Percentiles rank a stretch among this genome's conserved stretches.
phyloP scores from a whole-genome alignment of 1,139 yeast genomes.

The Yamadazyma triangularis region DNA sequence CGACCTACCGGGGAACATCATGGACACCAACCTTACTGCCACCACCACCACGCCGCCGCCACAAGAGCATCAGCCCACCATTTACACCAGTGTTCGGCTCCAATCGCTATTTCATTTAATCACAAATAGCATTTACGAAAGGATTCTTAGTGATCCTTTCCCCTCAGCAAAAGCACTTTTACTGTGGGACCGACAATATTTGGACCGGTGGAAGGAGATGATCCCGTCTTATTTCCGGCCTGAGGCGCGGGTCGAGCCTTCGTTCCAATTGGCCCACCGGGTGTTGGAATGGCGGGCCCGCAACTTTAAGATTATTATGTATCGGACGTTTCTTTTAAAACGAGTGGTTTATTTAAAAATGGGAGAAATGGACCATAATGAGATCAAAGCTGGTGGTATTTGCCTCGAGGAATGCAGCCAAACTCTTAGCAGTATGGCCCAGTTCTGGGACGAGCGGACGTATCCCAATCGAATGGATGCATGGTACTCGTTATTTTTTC shows the following conservation, averaged over 20 bases:
- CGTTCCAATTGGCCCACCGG: slow-evolving; percentile 13
- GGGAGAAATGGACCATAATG: slow-evolving; percentile 23
- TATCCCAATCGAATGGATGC: slow-evolving; percentile 34
- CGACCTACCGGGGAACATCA: slow-evolving; percentile 44
- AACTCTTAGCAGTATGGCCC: slow-evolving; percentile 43
- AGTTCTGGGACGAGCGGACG: slow-evolving; percentile 27
- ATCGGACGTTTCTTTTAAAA: slow-evolving; percentile 53
- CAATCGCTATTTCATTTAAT: slow-evolving; percentile 49
- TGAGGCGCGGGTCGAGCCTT: slow-evolving; percentile 19
- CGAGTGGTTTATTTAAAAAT: slow-evolving; percentile 36
- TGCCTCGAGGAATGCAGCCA: slow-evolving; percentile 51
- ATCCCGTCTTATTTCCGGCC: slow-evolving; percentile 48
- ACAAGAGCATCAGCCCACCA: slow-evolving; percentile 39
- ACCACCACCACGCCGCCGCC: slow-evolving; percentile 7
- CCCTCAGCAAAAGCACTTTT: slow-evolving; percentile 18
- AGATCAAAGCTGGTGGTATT: slow-evolving; percentile 19
- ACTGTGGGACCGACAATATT: slow-evolving; percentile 34
- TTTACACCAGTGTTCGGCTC: slow-evolving; percentile 54
- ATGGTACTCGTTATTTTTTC: slow-evolving; percentile 59
- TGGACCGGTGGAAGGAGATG: slow-evolving; percentile 34
- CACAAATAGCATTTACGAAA: slow-evolving; percentile 47
- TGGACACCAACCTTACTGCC: slow-evolving; percentile 38
- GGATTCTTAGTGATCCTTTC: slow-evolving; percentile 37
- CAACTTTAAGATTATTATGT: slow-evolving; percentile 48
- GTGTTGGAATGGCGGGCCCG: slow-evolving; percentile 54